Base-by-base conservation (phyloP, 208 protist species). In the Trypanosomatidae sp. region DNA sequence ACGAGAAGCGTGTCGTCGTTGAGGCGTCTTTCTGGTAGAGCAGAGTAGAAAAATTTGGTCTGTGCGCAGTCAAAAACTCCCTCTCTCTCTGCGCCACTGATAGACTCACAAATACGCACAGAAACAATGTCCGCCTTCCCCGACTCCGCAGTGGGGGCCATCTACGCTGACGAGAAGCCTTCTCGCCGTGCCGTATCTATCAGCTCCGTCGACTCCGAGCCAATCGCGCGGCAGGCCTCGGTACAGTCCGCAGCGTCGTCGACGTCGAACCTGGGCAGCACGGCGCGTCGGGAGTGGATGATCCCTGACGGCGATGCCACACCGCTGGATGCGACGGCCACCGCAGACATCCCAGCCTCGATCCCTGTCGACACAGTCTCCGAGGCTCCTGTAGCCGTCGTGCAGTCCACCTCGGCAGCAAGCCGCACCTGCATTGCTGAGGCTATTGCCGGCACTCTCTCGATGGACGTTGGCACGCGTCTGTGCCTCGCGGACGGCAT, bases 121-220 rank as follows among this genome's bases (percentile, higher is more conserved):
- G n/a, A n/a, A n/a, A n/a, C n/a, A n/a, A n/a, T n/a, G n/a, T n/a
- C 36, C 17, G 52, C 72, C 65, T 56, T 56, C 4, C 46, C 71
- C 9, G 66, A 64, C 25, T 43, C 71, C 0, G 43, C 44, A 13
- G 66, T 80, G 1, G 76, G 76, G 39, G 62, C 60, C 50, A 78
- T 79, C 71, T 80, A 77, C 65, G 76, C 70, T 13, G 79, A 86
- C 55, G 70, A 86, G 6, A 76, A 80, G 53, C 83, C 85, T 7
- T 56, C 69, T 1, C 76, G 80, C 28, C 69, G 78, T 9, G 64
- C 71, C 10, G 85, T 94, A 12, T 95, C 90, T 19, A 86, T 96
- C 68, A 95, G 90, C 74, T 96, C 92, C 28, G 81, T 86, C 0
- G 92, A 96, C 74, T 94, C 90, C 0, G 89, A 96, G 52, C 90